Conservation (phyloP, 495 filamentous ascomycete genomes). For the Aspergillus ostianus region DNA sequence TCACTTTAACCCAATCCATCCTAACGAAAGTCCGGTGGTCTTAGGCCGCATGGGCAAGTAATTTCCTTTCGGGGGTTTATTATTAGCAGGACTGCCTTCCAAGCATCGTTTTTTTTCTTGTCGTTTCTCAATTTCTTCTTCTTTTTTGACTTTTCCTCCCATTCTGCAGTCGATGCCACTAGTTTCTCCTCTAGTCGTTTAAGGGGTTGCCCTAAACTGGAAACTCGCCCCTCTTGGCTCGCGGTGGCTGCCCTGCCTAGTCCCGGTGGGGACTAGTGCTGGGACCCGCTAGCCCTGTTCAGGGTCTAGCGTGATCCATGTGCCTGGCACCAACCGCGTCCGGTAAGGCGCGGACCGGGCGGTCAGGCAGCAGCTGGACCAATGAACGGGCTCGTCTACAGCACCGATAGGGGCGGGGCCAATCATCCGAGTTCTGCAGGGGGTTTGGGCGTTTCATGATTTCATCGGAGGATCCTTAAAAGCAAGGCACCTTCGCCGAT, state of each 20-base stretch:
- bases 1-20: slow-evolving; percentile 7
- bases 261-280: background rate
- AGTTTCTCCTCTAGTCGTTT: slow-evolving; percentile 7
- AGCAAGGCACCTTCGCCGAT: background rate
- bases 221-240: slow-evolving; percentile 3
- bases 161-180: slow-evolving; percentile 8
- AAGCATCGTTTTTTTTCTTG: too few species aligned
- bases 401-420: slow-evolving; percentile 6
- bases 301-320: background rate
- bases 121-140: too few species aligned
- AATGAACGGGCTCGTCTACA: background rate
- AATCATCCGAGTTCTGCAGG: slow-evolving; percentile 8
- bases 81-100: background rate
- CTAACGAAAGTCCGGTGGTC: slow-evolving; percentile 1
- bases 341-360: background rate
- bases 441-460: background rate
- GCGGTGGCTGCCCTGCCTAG: background rate
- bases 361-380: too few species aligned
- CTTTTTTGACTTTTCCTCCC: background rate
- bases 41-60: background rate
- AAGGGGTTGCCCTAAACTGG: slow-evolving; percentile 5
- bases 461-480: background rate
- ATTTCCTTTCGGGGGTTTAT: background rate
- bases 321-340: background rate
- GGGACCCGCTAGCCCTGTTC: background rate